A percentile compares a stretch with the other conserved stretches of the same genome.
Conservation (phyloP, 108 stramenopile genomes). For the Skeletonema tropicum region DNA sequence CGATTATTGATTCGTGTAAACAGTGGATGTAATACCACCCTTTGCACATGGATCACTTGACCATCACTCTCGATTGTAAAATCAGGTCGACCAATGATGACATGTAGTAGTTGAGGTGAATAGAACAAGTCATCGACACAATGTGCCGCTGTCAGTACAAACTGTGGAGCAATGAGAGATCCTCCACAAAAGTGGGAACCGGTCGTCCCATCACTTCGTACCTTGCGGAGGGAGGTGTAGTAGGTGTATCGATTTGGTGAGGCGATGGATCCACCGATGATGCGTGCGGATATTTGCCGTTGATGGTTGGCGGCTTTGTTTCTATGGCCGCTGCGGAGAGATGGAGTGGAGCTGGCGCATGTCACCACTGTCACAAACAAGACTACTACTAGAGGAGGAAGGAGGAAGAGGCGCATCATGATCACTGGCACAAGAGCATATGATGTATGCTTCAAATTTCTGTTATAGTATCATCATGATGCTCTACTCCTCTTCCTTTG, state of each 20-base stretch:
- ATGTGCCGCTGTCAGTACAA: constrained; percentile 25
- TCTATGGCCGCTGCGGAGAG: not conserved
- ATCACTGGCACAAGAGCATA: no score
- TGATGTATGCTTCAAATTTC: no score
- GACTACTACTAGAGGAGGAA: no score
- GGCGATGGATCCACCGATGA: not conserved
- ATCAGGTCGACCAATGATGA: constrained; percentile 5
- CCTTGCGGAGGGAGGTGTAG: constrained; percentile 2
- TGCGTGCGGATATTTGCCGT: not conserved
- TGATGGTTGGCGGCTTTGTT: not conserved
- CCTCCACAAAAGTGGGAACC: constrained; percentile 16
- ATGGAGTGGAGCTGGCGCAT: not conserved
- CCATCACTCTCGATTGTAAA: not conserved
- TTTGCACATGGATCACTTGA: not conserved
- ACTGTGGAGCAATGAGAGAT: constrained; percentile 4
- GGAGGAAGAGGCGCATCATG: no score
- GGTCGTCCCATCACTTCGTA: not conserved
- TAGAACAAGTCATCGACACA: not conserved
- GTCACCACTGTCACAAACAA: no score
- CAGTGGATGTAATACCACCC: constrained; percentile 1
- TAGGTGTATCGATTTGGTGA: not conserved
- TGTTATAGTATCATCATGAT: no score
- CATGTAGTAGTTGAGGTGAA: not conserved
- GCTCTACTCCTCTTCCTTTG: no score
- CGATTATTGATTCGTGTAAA: not conserved